Percentiles rank a stretch among this genome's conserved stretches.
These are phyloP conservation scores for Apocynum venetum DNA, from an alignment of 257 asterid genomes.

Conservation along the genomic window DNA sequence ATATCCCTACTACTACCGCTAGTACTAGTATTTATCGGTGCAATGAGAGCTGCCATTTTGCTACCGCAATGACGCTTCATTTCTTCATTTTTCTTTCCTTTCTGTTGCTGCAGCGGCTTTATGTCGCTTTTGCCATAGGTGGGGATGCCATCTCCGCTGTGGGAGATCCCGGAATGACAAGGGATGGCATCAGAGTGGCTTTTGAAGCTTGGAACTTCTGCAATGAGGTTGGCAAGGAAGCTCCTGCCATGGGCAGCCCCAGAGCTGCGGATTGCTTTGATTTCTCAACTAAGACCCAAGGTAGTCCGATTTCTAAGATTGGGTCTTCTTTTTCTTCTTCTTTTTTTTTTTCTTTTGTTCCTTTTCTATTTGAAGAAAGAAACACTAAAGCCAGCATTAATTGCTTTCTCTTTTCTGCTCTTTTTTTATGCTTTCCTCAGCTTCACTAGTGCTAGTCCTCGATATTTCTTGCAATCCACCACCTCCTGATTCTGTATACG, in stretches of 20 bases:
- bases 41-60: neutral
- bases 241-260: slow-evolving; percentile 58
- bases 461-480: neutral
- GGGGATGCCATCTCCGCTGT: slow-evolving; percentile 33
- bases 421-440: neutral
- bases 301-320: neutral
- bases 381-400: neutral
- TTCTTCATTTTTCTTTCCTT: neutral
- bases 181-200: slow-evolving; percentile 60
- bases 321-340: neutral
- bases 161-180: slow-evolving; percentile 69
- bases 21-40: neutral
- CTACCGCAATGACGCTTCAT: neutral
- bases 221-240: slow-evolving; percentile 63
- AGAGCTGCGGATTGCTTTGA: slow-evolving; percentile 72
- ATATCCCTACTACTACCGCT: too few relatives aligned
- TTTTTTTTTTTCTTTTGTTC: neutral
- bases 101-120: neutral
- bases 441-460: neutral
- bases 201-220: slow-evolving; percentile 64
- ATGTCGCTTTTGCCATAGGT: neutral
- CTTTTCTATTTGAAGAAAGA: neutral
- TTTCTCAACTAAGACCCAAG: slow-evolving; percentile 11
- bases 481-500: neutral
- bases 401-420: neutral